phyloP scores from a whole-genome alignment of 2,329 filamentous ascomycete species.

The Botrytis pseudocinerea region DNA sequence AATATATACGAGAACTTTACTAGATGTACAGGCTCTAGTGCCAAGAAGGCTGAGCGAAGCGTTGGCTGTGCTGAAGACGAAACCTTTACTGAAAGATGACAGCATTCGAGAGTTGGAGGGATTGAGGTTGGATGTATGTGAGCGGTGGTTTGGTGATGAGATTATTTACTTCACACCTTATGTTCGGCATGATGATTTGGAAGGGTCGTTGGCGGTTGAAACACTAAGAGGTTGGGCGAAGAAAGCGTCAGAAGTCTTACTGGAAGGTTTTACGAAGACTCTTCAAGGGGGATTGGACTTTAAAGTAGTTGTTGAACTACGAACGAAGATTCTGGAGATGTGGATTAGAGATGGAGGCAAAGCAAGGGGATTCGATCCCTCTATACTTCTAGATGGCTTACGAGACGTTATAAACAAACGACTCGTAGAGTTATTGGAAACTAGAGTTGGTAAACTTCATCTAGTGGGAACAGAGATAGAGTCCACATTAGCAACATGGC shows the following conservation, averaged over 20 bases:
- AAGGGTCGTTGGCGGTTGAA: conserved; percentile 58
- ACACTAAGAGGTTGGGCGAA: conserved; percentile 65
- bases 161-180: conserved; percentile 85
- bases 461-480: conserved; percentile 65
- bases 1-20: conserved; percentile 74
- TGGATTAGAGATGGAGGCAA: conserved; percentile 72
- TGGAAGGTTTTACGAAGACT: conserved; percentile 61
- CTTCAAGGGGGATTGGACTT: conserved; percentile 65
- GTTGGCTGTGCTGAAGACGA: conserved; percentile 66
- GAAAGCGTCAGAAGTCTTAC: conserved; percentile 58
- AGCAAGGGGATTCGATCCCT: conserved; percentile 65
- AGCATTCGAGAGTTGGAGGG: conserved; percentile 66
- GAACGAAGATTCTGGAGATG: conserved; percentile 68
- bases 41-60: conserved; percentile 71
- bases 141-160: conserved; percentile 78
- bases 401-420: conserved; percentile 68
- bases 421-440: conserved; percentile 62
- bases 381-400: conserved; percentile 67
- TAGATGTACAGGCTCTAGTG: conserved; percentile 74
- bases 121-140: conserved; percentile 74
- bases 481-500: conserved; percentile 61
- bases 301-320: conserved; percentile 66
- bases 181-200: conserved; percentile 76
- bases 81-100: conserved; percentile 70
- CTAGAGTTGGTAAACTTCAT: conserved; percentile 63